Conservation (phyloP, 2,329 filamentous ascomycete genomes). For the Fusarium sp. region DNA sequence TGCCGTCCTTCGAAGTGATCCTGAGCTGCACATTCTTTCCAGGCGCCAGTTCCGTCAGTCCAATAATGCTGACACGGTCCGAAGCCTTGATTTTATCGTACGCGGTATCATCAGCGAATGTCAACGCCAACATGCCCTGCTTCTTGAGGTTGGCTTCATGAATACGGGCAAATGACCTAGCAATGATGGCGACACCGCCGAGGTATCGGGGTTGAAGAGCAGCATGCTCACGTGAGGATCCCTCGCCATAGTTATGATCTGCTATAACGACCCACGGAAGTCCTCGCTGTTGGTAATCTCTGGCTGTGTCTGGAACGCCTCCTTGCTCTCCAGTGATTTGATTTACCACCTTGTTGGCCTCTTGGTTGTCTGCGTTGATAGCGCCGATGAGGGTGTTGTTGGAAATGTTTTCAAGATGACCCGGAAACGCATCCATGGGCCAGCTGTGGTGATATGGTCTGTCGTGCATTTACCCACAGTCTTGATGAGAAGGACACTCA, state of each 20-base stretch:
- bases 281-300: slow-evolving; percentile 82
- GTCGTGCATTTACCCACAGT: slow-evolving; percentile 97
- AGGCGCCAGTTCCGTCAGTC: slow-evolving; percentile 9
- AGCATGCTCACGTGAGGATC: slow-evolving; percentile 90
- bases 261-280: slow-evolving; percentile 87
- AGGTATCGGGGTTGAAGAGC: slow-evolving; percentile 92
- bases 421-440: slow-evolving; percentile 99
- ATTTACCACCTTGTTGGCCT: slow-evolving; percentile 94
- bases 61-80: slow-evolving; percentile 22
- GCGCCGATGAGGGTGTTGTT: slow-evolving; percentile 98
- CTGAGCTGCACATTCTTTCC: neutral
- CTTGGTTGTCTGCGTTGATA: slow-evolving; percentile 89
- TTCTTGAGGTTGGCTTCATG: slow-evolving; percentile 98
- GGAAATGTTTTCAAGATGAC: slow-evolving; percentile 96
- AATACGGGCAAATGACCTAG: slow-evolving; percentile 90
- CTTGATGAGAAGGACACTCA: slow-evolving; percentile 90
- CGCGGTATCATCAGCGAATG: slow-evolving; percentile 87
- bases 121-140: slow-evolving; percentile 95
- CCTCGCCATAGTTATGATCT: slow-evolving; percentile 97
- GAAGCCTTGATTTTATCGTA: slow-evolving; percentile 76
- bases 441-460: slow-evolving; percentile 95
- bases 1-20: slow-evolving; percentile 4
- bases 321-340: slow-evolving; percentile 24
- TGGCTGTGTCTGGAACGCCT: slow-evolving; percentile 70
- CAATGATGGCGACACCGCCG: slow-evolving; percentile 85